Evolutionary conservation across 169 alveolate genomes (phyloP).

Genomic region (Perkinsus marinus): DNA sequence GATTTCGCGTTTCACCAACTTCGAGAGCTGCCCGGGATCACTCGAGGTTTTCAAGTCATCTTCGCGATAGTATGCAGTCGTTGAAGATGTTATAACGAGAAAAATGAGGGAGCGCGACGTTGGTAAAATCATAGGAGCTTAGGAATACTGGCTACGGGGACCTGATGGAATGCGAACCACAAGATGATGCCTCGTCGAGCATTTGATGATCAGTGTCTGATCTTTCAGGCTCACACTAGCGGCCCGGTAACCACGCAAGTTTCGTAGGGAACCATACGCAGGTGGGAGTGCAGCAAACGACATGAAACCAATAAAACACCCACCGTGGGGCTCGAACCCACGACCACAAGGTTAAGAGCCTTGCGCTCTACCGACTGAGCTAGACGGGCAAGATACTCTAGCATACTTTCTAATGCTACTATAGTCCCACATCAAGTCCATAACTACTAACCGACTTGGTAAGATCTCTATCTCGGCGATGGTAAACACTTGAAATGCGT

Average conservation of each 20-base stretch:
- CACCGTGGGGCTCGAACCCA: constrained; percentile 94
- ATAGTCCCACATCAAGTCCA: background rate
- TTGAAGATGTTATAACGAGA: background rate
- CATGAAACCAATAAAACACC: background rate
- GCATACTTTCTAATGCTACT: background rate
- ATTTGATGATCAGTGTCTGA: no score
- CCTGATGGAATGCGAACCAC: no score
- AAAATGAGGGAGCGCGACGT: background rate
- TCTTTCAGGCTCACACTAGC: no score
- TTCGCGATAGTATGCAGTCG: background rate
- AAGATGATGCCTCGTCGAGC: no score
- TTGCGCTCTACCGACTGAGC: constrained; percentile 99
- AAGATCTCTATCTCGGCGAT: background rate
- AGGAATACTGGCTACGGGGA: background rate
- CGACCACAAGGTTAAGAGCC: constrained; percentile 98
- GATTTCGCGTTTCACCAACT: background rate
- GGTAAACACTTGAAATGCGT: background rate
- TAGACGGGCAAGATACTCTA: constrained; percentile 68
- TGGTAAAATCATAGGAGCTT: background rate
- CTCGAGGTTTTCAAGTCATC: background rate
- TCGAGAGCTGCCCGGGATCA: background rate
- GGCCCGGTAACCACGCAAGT: no score
- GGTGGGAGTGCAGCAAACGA: no score
- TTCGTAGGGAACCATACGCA: no score
- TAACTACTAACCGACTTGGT: background rate